phyloP scores from a whole-genome alignment of 768 basidiomycete genomes.

The Pulveroboletus sp. region DNA sequence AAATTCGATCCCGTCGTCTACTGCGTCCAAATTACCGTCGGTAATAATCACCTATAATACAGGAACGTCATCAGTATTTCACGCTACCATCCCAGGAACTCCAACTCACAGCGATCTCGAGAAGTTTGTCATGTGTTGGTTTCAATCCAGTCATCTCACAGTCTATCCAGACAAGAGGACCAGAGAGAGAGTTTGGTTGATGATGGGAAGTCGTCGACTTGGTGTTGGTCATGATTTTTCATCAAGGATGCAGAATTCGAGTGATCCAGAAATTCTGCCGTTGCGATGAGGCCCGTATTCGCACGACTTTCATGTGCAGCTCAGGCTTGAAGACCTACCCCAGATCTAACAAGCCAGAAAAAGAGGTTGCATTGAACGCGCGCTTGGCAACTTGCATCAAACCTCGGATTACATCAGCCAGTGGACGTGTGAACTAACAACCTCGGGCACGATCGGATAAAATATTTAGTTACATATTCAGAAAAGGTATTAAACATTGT shows the following conservation, averaged over 20 bases:
- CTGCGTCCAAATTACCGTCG: conserved; percentile 71
- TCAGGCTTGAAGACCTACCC: no score
- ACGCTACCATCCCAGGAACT: background rate
- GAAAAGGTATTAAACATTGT: no score
- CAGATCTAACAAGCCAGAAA: no score
- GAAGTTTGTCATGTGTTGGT: conserved; percentile 59
- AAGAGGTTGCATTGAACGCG: no score
- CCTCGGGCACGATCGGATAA: no score
- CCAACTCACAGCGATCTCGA: conserved; percentile 66
- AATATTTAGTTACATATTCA: no score
- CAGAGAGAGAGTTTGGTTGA: conserved; percentile 7
- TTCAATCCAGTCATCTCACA: conserved; percentile 86
- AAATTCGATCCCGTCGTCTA: conserved; percentile 78
- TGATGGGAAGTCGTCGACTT: background rate
- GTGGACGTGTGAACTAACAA: no score
- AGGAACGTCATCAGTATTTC: background rate
- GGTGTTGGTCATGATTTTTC: conserved; percentile 3
- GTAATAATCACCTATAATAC: conserved; percentile 73
- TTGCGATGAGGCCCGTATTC: background rate
- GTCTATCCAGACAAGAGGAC: conserved; percentile 60
- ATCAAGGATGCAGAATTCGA: background rate
- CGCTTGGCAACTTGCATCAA: no score
- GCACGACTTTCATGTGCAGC: conserved; percentile 3
- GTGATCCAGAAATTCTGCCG: background rate
- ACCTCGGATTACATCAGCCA: no score